These are phyloP conservation scores for Candida andamanensis DNA, from an alignment of 805 yeast species.

Conservation along the genomic window DNA sequence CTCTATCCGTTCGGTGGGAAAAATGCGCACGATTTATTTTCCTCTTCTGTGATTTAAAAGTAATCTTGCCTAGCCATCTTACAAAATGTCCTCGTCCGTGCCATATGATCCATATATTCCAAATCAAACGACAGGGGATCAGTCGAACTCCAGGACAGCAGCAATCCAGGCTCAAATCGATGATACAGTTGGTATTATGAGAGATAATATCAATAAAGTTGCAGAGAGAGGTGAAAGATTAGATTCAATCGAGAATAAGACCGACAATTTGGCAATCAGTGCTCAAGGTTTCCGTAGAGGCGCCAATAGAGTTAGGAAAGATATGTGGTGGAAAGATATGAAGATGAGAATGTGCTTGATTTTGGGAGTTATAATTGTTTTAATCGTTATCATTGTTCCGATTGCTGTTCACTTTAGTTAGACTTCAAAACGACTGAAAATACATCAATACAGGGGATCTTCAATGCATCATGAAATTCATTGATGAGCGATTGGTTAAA, in stretches of 20 bases:
- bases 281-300: conserved; percentile 96
- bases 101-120: conserved; percentile 88
- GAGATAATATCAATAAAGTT: conserved; percentile 93
- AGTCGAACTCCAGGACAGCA: conserved; percentile 59
- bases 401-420: conserved; percentile 75
- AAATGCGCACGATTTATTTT: too few species aligned
- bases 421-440: too few species aligned
- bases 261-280: conserved; percentile 84
- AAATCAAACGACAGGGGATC: conserved; percentile 49
- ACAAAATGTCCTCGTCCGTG: conserved; percentile 63
- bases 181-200: conserved; percentile 95
- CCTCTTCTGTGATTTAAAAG: too few species aligned
- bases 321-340: conserved; percentile 99
- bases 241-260: conserved; percentile 87
- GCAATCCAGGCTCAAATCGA: conserved; percentile 87
- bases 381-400: conserved; percentile 88
- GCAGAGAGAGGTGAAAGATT: conserved; percentile 93
- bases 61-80: too few species aligned
- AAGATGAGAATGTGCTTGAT: conserved; percentile 91
- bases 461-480: too few species aligned
- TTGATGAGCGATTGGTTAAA: too few species aligned
- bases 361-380: conserved; percentile 67
- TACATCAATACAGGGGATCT: too few species aligned
- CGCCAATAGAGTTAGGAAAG: conserved; percentile 94
- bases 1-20: neutral